Conservation (phyloP, 2,329 filamentous ascomycete species). For the Paraphoma chrysanthemicola region DNA sequence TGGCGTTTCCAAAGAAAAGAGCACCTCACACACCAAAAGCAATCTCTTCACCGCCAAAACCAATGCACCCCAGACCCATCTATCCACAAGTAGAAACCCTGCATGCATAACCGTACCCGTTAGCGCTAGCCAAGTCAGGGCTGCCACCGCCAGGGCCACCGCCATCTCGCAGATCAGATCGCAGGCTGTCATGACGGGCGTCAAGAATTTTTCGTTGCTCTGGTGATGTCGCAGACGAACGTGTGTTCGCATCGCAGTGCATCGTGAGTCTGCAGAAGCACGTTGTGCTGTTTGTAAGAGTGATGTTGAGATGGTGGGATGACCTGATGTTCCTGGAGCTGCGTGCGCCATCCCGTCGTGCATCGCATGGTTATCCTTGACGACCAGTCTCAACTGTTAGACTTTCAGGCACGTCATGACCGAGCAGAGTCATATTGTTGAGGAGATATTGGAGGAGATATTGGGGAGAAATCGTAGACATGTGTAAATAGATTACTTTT, state of each 20-base stretch:
- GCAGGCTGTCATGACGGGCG: background rate
- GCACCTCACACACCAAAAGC: background rate
- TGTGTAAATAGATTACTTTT: too few relatives aligned
- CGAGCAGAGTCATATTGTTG: too few relatives aligned
- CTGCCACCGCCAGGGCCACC: constrained; percentile 1
- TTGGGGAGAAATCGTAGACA: too few relatives aligned
- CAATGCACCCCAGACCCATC: constrained; percentile 4
- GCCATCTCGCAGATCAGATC: constrained; percentile 5
- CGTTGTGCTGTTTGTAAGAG: background rate
- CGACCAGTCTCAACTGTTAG: background rate
- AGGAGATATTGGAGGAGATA: background rate
- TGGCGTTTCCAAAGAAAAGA: too few relatives aligned
- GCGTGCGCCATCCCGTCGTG: background rate
- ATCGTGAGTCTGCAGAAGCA: background rate
- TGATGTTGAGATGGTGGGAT: background rate
- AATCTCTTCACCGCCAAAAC: constrained; percentile 5
- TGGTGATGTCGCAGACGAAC: background rate
- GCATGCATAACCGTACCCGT: constrained; percentile 8
- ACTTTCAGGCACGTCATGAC: background rate
- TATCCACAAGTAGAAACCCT: background rate
- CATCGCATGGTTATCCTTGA: background rate
- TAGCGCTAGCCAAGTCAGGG: constrained; percentile 3
- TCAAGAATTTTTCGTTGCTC: constrained; percentile 3
- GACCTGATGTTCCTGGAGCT: background rate
- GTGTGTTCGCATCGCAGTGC: background rate